phyloP scores from a whole-genome alignment of 73 alveolate genomes.

The Stentor coeruleus region DNA sequence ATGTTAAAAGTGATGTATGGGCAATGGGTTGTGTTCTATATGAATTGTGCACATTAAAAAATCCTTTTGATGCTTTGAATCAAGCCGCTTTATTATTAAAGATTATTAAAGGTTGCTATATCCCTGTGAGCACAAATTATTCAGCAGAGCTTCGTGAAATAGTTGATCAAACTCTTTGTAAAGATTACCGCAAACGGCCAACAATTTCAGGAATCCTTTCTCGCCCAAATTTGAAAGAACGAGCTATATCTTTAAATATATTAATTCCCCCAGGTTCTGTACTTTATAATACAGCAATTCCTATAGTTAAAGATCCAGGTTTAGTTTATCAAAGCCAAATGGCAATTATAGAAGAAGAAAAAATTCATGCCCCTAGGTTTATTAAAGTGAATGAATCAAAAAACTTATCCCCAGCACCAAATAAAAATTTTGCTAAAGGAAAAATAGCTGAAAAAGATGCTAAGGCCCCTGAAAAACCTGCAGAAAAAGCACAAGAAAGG shows the following conservation, averaged over 20 bases:
- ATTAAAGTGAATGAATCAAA: too few relatives aligned
- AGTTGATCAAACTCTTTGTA: slow-evolving; percentile 83
- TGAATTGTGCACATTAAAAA: slow-evolving; percentile 96
- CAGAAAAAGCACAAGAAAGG: neutral
- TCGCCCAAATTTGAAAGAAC: slow-evolving; percentile 81
- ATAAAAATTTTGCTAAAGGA: too few relatives aligned
- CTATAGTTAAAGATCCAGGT: neutral
- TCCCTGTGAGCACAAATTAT: slow-evolving; percentile 84
- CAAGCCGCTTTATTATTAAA: slow-evolving; percentile 96
- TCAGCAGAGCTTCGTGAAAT: slow-evolving; percentile 88
- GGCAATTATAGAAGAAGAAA: neutral
- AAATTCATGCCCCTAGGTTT: neutral
- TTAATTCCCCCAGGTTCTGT: neutral
- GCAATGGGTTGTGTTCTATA: slow-evolving; percentile 98
- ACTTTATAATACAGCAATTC: neutral
- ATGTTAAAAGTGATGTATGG: slow-evolving; percentile 98
- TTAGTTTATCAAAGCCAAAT: neutral
- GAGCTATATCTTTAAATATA: slow-evolving; percentile 74
- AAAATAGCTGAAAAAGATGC: neutral
- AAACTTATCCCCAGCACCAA: neutral
- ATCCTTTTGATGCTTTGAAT: slow-evolving; percentile 98
- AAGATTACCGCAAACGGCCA: slow-evolving; percentile 90
- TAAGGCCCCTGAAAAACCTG: neutral
- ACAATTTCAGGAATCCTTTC: slow-evolving; percentile 87
- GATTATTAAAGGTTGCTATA: slow-evolving; percentile 91